A percentile compares a stretch with the other conserved stretches of the same genome.
Evolutionary conservation across 2,329 filamentous ascomycete genomes (phyloP).

Genomic region (Scopulariopsis brevicaulis): DNA sequence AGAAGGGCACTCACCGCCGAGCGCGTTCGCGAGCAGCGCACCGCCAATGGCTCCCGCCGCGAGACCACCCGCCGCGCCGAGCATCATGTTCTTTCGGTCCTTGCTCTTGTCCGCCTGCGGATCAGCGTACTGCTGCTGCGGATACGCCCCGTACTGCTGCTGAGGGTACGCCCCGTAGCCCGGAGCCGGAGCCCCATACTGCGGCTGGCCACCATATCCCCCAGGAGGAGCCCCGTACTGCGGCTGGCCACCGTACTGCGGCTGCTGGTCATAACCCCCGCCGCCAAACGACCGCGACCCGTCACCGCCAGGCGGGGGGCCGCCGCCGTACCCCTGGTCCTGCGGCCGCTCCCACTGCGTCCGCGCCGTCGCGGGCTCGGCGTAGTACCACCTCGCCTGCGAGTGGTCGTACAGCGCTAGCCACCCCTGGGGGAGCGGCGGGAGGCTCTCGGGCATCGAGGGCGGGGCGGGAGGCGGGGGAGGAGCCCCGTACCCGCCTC

Average conservation of each 20-base stretch:
- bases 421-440: conserved; percentile 51
- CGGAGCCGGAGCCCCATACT: conserved; percentile 9
- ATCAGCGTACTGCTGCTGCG: conserved; percentile 11
- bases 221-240: conserved; percentile 4
- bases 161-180: conserved; percentile 7
- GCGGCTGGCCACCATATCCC: conserved; percentile 6
- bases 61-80: conserved; percentile 47
- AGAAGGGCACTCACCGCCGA: conserved; percentile 35
- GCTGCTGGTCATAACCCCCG: background rate
- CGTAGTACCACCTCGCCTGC: conserved; percentile 53
- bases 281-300: background rate
- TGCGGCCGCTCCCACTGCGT: conserved; percentile 53
- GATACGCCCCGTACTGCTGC: conserved; percentile 10
- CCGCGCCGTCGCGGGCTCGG: conserved; percentile 47
- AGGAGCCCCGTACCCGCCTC: background rate
- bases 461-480: conserved; percentile 9
- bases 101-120: conserved; percentile 22
- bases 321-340: conserved; percentile 8
- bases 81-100: conserved; percentile 40
- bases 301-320: conserved; percentile 5
- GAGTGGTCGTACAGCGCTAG: conserved; percentile 49
- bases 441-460: conserved; percentile 17
- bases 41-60: conserved; percentile 46
- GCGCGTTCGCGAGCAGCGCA: conserved; percentile 43
- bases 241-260: background rate